Base-by-base conservation (phyloP, 2,329 filamentous ascomycete species). In the Penicillium hordei region DNA sequence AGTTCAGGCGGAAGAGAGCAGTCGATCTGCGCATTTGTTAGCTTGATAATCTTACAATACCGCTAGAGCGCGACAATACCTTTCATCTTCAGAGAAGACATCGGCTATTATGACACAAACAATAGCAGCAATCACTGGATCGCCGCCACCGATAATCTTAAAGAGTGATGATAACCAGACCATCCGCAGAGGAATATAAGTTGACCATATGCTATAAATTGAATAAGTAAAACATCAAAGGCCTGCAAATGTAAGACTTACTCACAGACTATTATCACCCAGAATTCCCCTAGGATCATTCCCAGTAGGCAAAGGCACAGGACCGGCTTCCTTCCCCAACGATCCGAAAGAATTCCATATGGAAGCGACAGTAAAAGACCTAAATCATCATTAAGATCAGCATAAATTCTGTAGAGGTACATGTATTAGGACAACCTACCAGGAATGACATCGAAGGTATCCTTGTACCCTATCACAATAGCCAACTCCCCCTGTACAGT, bases 401-500 rank as follows among this genome's bases (percentile, higher is more conserved):
- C 25, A 29, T 19, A 13, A n/a, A 33, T 31, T n/a, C 13, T 8
- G 17, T 23, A 13, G 4, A 33, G 10, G n/a, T 15, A 33, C 12
- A 27, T 57, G 52, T 34, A 34, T 34, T 15, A 34, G 33, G 33
- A 13, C 13, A 34, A 34, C 5, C 33, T 60, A 64, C 67, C 55
- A 23, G 68, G 68, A 15, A 71, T 33, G 5, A 60, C 52, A 31
- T 62, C 63, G 23, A 66, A 60, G 3, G 63, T 69, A 27, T 68
- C 64, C 49, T 70, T 69, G 58, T 67, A 69, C 1, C 69, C 70
- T 13, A 62, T 59, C 3, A 72, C 42, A 21, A 72, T 42, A 21
- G 70, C 70, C 43, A 72, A 46, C 45, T 72, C 69, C 17, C 60
- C 66, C 49, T 72, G 70, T 9, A 72, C 68, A n/a, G 57, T 53